A percentile compares a stretch with the other conserved stretches of the same genome.
phyloP scores from a whole-genome alignment of 148 eudicot genomes.

The Rhododendron molle region DNA sequence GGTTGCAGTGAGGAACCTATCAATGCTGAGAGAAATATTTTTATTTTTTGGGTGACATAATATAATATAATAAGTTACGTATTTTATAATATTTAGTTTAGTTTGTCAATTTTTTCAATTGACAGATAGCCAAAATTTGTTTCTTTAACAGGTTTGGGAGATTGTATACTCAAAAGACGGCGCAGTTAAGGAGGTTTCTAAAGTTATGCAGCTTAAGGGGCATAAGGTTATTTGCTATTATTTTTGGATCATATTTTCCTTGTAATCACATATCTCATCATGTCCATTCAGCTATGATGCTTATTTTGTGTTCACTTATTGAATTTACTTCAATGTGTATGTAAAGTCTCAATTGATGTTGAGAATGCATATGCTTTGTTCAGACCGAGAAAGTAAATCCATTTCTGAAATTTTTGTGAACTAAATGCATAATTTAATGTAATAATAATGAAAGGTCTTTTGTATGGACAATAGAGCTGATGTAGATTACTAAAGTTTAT shows the following conservation, averaged over 20 bases:
- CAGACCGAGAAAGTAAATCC: background rate
- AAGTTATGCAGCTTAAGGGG: constrained; percentile 96
- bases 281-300: background rate
- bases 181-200: constrained; percentile 80
- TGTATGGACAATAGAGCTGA: background rate
- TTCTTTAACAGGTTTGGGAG: constrained; percentile 76
- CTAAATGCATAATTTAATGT: background rate
- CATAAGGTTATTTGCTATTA: constrained; percentile 62
- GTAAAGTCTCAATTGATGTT: background rate
- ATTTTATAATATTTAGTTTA: background rate
- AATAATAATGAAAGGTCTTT: no score
- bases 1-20: background rate
- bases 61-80: background rate
- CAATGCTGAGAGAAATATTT: background rate
- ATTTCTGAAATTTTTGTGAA: background rate
- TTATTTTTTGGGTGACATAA: background rate
- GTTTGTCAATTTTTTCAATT: constrained; percentile 9
- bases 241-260: background rate
- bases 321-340: background rate
- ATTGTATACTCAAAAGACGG: constrained; percentile 83
- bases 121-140: constrained; percentile 7
- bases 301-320: background rate
- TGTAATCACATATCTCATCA: background rate
- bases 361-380: background rate
- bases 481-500: background rate